phyloP scores from a whole-genome alignment of 2,329 filamentous ascomycete genomes.

The Penicillium sp. region DNA sequence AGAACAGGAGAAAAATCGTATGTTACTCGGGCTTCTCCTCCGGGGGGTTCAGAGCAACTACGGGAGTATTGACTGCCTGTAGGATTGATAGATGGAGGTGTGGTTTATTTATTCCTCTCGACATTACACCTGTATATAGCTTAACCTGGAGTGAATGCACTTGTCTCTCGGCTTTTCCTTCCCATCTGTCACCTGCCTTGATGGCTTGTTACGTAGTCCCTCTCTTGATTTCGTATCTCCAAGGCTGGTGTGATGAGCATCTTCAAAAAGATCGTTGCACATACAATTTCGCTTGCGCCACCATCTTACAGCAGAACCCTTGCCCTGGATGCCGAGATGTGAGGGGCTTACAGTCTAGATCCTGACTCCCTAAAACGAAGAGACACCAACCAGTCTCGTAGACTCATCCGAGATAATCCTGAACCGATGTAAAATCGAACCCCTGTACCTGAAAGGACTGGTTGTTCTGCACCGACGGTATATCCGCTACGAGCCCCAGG shows the following conservation, averaged over 20 bases:
- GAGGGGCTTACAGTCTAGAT: conserved; percentile 13
- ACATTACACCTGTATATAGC: neutral
- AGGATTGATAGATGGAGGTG: conserved; percentile 1
- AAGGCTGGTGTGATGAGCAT: conserved; percentile 29
- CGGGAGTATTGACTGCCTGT: conserved; percentile 2
- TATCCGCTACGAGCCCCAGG: conserved; percentile 38
- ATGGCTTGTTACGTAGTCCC: neutral
- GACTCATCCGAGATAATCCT: conserved; percentile 51
- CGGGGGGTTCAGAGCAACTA: conserved; percentile 5
- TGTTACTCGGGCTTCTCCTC: neutral
- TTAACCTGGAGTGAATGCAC: neutral
- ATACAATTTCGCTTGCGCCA: conserved; percentile 13
- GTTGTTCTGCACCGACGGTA: conserved; percentile 52
- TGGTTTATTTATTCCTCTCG: conserved; percentile 10
- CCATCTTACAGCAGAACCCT: conserved; percentile 19
- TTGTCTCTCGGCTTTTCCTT: neutral
- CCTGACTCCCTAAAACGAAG: conserved; percentile 19
- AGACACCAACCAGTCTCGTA: conserved; percentile 38
- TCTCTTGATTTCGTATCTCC: conserved; percentile 26
- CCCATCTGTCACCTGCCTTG: no score
- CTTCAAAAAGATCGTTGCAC: conserved; percentile 29
- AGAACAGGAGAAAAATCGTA: conserved; percentile 1
- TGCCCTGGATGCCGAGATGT: conserved; percentile 23
- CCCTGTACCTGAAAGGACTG: conserved; percentile 49
- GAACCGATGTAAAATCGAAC: conserved; percentile 49